Conservation (phyloP, 768 basidiomycete species). For the Tylopilus rubrobrunneus region DNA sequence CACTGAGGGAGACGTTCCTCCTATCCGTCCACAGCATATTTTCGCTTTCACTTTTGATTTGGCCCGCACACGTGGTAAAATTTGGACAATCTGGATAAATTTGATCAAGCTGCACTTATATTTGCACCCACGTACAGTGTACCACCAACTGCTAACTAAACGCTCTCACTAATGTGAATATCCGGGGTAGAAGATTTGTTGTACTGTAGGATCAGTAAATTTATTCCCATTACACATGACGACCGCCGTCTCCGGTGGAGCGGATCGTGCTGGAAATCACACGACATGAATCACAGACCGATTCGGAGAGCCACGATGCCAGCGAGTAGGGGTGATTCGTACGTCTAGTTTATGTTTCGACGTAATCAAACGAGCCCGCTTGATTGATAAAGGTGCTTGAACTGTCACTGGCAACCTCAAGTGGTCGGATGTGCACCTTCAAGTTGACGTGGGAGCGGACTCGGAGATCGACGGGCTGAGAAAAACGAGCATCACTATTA, state of each 20-base stretch:
- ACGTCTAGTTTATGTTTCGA: no score
- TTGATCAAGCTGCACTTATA: slow-evolving; percentile 27
- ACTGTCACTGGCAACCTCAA: no score
- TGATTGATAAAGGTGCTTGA: no score
- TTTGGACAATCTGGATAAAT: slow-evolving; percentile 31
- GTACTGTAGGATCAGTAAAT: slow-evolving; percentile 29
- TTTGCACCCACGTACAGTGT: slow-evolving; percentile 28
- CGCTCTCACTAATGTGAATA: slow-evolving; percentile 30
- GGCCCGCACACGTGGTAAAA: slow-evolving; percentile 18
- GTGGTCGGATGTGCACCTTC: not conserved
- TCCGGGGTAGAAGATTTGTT: slow-evolving; percentile 31
- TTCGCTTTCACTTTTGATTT: slow-evolving; percentile 16
- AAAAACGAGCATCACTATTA: no score
- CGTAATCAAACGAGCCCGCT: no score
- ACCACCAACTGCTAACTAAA: slow-evolving; percentile 31
- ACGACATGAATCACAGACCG: no score
- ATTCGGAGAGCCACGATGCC: no score
- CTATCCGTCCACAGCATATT: slow-evolving; percentile 2
- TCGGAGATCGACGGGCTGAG: not conserved
- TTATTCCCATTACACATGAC: slow-evolving; percentile 3
- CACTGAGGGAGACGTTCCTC: slow-evolving; percentile 31
- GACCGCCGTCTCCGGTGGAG: not conserved
- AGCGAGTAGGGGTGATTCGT: no score
- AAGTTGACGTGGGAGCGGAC: slow-evolving; percentile 16
- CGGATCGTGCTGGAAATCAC: no score